These are phyloP conservation scores for Agroathelia rolfsii DNA, from an alignment of 1,284 basidiomycete genomes.

Conservation along the genomic window DNA sequence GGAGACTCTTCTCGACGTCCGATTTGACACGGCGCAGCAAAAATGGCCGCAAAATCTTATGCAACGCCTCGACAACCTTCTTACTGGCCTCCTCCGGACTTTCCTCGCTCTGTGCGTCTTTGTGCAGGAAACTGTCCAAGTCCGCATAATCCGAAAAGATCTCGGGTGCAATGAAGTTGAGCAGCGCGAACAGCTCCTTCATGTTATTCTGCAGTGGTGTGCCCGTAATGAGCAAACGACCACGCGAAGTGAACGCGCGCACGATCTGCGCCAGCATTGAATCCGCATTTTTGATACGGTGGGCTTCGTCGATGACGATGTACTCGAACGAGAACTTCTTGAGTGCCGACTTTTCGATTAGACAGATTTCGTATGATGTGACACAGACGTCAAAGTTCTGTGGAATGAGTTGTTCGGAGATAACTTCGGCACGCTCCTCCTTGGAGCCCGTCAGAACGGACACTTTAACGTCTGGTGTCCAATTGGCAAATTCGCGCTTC, in stretches of 20 bases:
- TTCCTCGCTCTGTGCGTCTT: conserved; percentile 64
- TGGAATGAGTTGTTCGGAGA: conserved; percentile 70
- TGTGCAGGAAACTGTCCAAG: conserved; percentile 68
- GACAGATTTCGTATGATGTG: conserved; percentile 95
- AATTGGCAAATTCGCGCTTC: conserved; percentile 86
- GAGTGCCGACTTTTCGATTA: conserved; percentile 86
- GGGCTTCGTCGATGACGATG: conserved; percentile 98
- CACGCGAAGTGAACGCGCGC: conserved; percentile 81
- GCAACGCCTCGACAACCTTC: conserved; percentile 94
- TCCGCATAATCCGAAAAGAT: conserved; percentile 72
- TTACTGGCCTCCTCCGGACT: conserved; percentile 83
- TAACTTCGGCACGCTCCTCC: conserved; percentile 82
- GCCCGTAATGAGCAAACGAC: conserved; percentile 90
- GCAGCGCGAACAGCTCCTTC: conserved; percentile 91
- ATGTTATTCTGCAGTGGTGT: conserved; percentile 97
- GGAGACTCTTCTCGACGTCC: conserved; percentile 92
- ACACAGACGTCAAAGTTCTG: conserved; percentile 93
- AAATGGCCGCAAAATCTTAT: conserved; percentile 95
- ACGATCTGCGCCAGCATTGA: conserved; percentile 95
- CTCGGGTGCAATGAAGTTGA: conserved; percentile 90
- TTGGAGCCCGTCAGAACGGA: conserved; percentile 80
- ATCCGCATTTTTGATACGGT: conserved; percentile 99
- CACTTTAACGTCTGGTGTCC: conserved; percentile 87
- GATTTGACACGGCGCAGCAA: conserved; percentile 91
- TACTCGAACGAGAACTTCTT: conserved; percentile 98